phyloP scores from a whole-genome alignment of 257 asterid species.

The Penstemon newberryi region DNA sequence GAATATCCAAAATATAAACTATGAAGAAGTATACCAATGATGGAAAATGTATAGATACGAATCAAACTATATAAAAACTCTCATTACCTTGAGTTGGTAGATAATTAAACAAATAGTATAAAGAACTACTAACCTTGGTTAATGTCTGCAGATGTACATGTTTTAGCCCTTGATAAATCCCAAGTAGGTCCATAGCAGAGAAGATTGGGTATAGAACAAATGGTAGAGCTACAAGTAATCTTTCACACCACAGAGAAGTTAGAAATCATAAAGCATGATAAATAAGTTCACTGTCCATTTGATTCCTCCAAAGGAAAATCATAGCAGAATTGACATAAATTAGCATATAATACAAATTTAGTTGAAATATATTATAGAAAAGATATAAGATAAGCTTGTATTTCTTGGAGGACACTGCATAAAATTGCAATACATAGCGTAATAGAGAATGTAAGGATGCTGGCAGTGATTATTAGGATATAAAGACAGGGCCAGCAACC shows the following conservation, averaged over 20 bases:
- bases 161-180: conserved; percentile 87
- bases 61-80: neutral
- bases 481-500: conserved; percentile 42
- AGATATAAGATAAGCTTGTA: neutral
- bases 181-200: conserved; percentile 73
- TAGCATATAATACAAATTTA: neutral
- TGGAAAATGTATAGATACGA: neutral
- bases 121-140: conserved; percentile 67
- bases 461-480: neutral
- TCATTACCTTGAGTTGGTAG: neutral
- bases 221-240: conserved; percentile 79
- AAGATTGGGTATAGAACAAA: conserved; percentile 80
- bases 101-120: conserved; percentile 6
- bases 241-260: conserved; percentile 36
- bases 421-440: neutral
- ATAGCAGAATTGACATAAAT: neutral
- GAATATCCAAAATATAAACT: neutral
- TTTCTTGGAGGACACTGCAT: neutral
- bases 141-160: conserved; percentile 94
- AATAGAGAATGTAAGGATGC: neutral
- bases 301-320: neutral
- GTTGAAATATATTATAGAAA: neutral
- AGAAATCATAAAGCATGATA: conserved; percentile 27
- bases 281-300: neutral
- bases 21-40: neutral